Conservation (phyloP, 805 yeast genomes). For the Zygosaccharomyces bisporus region DNA sequence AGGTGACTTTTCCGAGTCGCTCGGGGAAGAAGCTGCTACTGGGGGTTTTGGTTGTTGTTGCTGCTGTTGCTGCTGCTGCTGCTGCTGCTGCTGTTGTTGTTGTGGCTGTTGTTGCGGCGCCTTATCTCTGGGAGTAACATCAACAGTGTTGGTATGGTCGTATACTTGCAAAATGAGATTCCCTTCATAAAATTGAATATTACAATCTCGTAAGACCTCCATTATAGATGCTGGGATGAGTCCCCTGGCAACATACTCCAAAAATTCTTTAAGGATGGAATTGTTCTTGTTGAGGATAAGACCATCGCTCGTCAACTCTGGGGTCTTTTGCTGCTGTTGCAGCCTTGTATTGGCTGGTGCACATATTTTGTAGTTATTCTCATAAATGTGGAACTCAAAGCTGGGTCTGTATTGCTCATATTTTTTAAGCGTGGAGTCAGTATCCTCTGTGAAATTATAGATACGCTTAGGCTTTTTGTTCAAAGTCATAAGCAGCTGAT, state of each 20-base stretch:
- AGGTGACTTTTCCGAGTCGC: slow-evolving; percentile 5
- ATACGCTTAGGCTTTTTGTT: slow-evolving; percentile 43
- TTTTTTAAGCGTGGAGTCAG: slow-evolving; percentile 69
- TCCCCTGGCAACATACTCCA: slow-evolving; percentile 73
- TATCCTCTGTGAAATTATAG: slow-evolving; percentile 63
- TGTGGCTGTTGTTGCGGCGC: slow-evolving; percentile 1
- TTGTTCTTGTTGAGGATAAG: slow-evolving; percentile 71
- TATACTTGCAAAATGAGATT: slow-evolving; percentile 80
- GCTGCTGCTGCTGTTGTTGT: background rate
- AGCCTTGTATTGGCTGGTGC: slow-evolving; percentile 48
- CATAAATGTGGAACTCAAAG: slow-evolving; percentile 83
- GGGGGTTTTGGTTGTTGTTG: background rate
- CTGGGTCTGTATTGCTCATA: slow-evolving; percentile 76
- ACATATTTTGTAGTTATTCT: slow-evolving; percentile 87
- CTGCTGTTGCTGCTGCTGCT: background rate
- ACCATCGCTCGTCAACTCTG: slow-evolving; percentile 51
- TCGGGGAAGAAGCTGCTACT: slow-evolving; percentile 3
- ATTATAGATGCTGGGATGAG: slow-evolving; percentile 85
- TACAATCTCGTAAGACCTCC: slow-evolving; percentile 84
- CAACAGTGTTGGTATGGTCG: slow-evolving; percentile 65
- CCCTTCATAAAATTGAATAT: slow-evolving; percentile 83
- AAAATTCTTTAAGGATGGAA: slow-evolving; percentile 72
- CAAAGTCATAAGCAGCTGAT: slow-evolving; percentile 34
- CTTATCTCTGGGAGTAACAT: slow-evolving; percentile 23
- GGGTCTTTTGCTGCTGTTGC: slow-evolving; percentile 37